Conservation (phyloP, 2,329 filamentous ascomycete species). For the Sclerotinia trifoliorum region DNA sequence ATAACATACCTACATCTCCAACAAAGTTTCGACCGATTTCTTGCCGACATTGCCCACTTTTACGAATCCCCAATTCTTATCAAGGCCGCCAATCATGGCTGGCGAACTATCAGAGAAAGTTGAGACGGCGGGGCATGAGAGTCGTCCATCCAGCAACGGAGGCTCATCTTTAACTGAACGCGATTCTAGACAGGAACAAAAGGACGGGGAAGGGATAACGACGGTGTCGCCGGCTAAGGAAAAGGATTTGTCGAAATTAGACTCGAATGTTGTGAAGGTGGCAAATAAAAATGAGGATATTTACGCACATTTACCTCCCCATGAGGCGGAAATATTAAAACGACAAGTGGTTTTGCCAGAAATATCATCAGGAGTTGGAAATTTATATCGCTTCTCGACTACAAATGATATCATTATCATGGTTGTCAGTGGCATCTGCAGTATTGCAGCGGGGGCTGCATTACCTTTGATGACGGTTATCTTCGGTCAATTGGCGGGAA, state of each 20-base stretch:
- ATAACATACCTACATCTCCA: neutral
- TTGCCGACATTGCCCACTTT: neutral
- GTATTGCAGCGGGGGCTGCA: conserved; percentile 58
- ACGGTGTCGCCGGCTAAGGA: conserved; percentile 61
- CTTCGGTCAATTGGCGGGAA: conserved; percentile 72
- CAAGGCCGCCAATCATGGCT: conserved; percentile 36
- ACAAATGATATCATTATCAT: conserved; percentile 52
- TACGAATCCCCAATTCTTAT: neutral
- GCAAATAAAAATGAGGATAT: conserved; percentile 47
- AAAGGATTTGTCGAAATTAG: conserved; percentile 50
- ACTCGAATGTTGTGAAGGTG: conserved; percentile 40
- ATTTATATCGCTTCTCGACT: conserved; percentile 57
- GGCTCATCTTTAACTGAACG: conserved; percentile 29
- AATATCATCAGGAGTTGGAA: conserved; percentile 61
- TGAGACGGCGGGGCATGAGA: conserved; percentile 27
- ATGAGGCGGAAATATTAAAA: conserved; percentile 66
- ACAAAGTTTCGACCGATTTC: neutral
- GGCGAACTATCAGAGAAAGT: conserved; percentile 35
- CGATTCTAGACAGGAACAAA: conserved; percentile 27
- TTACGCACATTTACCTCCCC: conserved; percentile 60
- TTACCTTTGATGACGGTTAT: conserved; percentile 60
- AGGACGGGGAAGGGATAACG: conserved; percentile 46
- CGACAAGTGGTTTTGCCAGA: conserved; percentile 65
- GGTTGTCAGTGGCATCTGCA: conserved; percentile 49
- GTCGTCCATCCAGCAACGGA: conserved; percentile 30